Evolutionary conservation across 2,329 filamentous ascomycete genomes (phyloP).

Genomic region (Pezicula rhizophila): DNA sequence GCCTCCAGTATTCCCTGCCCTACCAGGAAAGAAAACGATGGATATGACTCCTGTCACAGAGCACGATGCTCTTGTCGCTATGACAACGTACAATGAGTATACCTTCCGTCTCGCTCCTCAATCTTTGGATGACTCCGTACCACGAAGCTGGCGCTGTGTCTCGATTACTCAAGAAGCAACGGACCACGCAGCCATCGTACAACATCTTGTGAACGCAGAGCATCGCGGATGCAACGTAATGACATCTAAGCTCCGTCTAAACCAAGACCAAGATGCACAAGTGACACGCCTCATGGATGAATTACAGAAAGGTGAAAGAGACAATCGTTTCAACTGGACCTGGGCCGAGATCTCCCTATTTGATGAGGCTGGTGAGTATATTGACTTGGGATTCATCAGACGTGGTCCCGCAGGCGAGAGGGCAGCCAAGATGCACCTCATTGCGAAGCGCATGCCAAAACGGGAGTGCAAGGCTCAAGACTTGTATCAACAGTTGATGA

Average conservation of each 20-base stretch:
- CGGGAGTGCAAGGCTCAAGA: no score
- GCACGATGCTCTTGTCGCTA: not conserved
- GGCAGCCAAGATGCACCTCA: no score
- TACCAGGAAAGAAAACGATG: not conserved
- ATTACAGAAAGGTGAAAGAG: not conserved
- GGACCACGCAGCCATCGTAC: not conserved
- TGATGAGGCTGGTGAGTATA: no score
- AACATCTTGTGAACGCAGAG: not conserved
- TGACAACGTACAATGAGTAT: not conserved
- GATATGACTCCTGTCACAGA: not conserved
- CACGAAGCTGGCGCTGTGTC: not conserved
- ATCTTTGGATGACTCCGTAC: not conserved
- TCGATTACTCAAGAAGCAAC: not conserved
- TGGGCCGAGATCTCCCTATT: no score
- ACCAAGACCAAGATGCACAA: no score
- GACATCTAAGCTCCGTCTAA: not conserved
- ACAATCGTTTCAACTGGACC: not conserved
- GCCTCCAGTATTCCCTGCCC: not conserved
- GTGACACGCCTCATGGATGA: no score
- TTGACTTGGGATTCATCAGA: no score
- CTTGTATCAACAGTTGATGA: no score
- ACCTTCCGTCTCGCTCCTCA: not conserved
- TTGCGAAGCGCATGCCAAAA: no score
- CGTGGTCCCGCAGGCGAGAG: no score
- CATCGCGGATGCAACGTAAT: not conserved